Evolutionary conservation across 805 yeast species (phyloP), one percentile per base, ranked within the genome.

Genomic region (Candida saitoana): DNA sequence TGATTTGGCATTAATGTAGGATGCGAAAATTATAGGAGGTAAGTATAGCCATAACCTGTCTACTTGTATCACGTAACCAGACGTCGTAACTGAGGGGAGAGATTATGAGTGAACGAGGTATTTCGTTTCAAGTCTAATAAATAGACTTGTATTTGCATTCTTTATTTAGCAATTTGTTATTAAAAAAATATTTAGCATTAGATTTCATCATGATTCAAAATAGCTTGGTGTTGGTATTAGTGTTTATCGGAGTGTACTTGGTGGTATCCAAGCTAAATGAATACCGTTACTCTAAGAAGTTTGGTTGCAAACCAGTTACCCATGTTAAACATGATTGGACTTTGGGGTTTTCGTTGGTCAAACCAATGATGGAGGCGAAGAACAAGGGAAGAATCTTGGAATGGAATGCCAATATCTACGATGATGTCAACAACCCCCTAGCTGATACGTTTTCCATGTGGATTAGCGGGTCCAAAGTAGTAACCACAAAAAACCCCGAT

Each of bases 401-500:
- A 24, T 36, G 38, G 38, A 36, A 36, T 24, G 12, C 4, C 8
- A 14, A 41, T 14, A 9, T 36, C 5, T 59, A 46, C 36, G 32
- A 40, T 6, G 41, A 36, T 1, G 22, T 35, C 17, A 41, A 37
- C 6, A 42, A 38, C 19, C 42, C 53, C 8, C 35, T 45, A 3
- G 8, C 11, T 8, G 39, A 44, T 27, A 43, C 54, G 8, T 41
- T 44, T 19, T 19, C 25, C 9, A 34, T 47, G 25, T 38, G 14
- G 4, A 34, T 57, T n/a, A 50, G 41, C 36, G 57, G 55, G 18
- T 43, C 50, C 19, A 36, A 54, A 41, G 50, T 60, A 31, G 34
- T 59, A 17, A 36, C 56, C 25, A 63, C 70, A 9, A 51, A 47
- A 39, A 68, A 65, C 33, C 69, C 70, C 3, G 71, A 65, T 39